phyloP scores from a whole-genome alignment of 2,329 filamentous ascomycete genomes.

The Claviceps arundinis region DNA sequence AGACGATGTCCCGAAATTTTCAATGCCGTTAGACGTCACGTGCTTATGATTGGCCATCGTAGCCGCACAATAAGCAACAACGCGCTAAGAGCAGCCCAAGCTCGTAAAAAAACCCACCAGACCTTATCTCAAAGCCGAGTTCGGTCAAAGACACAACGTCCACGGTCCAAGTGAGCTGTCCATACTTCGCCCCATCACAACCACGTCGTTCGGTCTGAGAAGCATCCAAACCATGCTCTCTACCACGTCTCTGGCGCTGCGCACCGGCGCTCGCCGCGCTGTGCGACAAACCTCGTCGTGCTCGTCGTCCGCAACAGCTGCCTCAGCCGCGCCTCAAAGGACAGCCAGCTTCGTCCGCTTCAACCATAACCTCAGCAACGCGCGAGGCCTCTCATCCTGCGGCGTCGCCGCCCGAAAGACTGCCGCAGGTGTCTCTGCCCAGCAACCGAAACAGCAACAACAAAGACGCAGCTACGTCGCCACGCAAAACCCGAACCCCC shows the following conservation, averaged over 20 bases:
- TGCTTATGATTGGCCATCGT: neutral
- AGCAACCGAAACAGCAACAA: neutral
- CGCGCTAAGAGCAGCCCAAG: neutral
- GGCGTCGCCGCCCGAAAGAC: neutral
- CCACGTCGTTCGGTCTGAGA: conserved; percentile 3
- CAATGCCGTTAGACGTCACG: neutral
- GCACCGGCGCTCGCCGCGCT: conserved; percentile 1
- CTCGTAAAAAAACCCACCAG: neutral
- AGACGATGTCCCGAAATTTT: too few relatives aligned
- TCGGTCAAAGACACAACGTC: neutral
- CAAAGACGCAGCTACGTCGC: neutral
- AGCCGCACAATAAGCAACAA: neutral
- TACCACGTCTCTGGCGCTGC: neutral
- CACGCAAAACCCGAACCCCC: conserved; percentile 34
- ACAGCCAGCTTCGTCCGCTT: neutral
- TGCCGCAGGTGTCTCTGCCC: neutral
- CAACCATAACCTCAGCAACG: neutral
- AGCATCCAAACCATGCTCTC: conserved; percentile 3
- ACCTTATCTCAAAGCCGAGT: neutral
- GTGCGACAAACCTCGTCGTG: neutral
- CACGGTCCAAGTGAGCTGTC: neutral
- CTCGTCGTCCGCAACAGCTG: neutral
- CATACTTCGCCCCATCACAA: neutral
- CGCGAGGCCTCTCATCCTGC: neutral
- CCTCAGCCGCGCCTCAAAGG: neutral